phyloP scores from a whole-genome alignment of 129 eudicot genomes.

The Erigeron canadensis region DNA sequence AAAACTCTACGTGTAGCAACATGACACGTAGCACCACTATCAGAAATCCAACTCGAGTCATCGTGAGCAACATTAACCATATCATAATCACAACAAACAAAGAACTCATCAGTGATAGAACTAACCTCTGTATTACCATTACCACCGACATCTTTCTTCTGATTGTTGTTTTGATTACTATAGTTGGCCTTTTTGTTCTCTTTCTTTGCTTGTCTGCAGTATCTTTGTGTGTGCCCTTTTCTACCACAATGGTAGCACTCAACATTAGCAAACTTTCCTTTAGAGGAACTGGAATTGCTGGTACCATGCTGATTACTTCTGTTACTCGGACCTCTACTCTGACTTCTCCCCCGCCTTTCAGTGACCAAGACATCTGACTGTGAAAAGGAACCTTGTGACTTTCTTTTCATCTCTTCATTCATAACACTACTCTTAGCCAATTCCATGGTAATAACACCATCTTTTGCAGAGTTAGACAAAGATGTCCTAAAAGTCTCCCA shows the following conservation, averaged over 20 bases:
- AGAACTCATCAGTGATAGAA: background rate
- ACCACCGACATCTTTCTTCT: slow-evolving; percentile 12
- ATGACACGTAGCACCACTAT: background rate
- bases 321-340: background rate
- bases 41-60: background rate
- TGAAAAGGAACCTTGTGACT: no score
- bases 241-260: background rate
- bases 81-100: background rate
- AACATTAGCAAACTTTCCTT: background rate
- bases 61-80: background rate
- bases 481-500: no score
- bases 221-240: no score
- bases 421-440: background rate
- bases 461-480: no score
- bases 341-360: background rate
- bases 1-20: background rate
- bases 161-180: no score
- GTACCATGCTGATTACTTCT: no score
- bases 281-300: background rate
- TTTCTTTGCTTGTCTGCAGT: background rate
- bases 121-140: background rate
- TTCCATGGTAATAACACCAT: background rate
- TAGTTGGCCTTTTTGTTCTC: background rate
- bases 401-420: background rate
- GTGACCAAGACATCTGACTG: no score